Evolutionary conservation across 192 early-diverging fungal species (phyloP), one percentile per base, ranked within the genome.

Genomic region (Backusella liffmaniae): DNA sequence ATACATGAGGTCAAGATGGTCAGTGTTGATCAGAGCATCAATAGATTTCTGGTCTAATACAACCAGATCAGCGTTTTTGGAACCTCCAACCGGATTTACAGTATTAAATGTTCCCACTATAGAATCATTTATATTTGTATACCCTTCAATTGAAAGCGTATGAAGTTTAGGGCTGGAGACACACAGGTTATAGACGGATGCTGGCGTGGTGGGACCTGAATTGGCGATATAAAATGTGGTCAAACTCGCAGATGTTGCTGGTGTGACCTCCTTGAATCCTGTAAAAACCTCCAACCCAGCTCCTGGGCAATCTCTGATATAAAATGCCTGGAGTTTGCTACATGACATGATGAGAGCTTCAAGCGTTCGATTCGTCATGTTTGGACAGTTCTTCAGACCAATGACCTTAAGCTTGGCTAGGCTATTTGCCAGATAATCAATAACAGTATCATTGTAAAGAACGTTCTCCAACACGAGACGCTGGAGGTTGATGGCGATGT

Each of bases 351-450:
- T 21, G n/a, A 49, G 30, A 4, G 32, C 6, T 35, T 66, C 41
- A 6, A 74, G 18, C 5, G 39, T 15, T 29, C 26, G 36, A n/a
- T 29, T 6, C 2, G 73, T 67, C 4, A 74, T 23, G 4, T 16
- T n/a, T 9, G 56, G 59, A 34, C 73, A 74, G 18, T 67, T 15
- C 29, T 62, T 46, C 10, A 74, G 32, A 8, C 73, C 73, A 13
- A 74, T 21, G 9, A 41, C 15, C n/a, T 65, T 35, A 16, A 74
- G 23, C 5, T 29, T 46, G 3, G 29, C 13, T 0, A 36, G 66
- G 34, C 35, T 26, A 26, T 15, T 10, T 7, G 53, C 29, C 21
- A 73, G n/a, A 62, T 23, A 6, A 15, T 21, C 12, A 2, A 73
- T 7, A 12, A 37, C 13, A 5, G 9, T 29, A 30, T 73, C 35